Conservation (phyloP, 2,329 filamentous ascomycete species). For the Colletotrichum karsti region DNA sequence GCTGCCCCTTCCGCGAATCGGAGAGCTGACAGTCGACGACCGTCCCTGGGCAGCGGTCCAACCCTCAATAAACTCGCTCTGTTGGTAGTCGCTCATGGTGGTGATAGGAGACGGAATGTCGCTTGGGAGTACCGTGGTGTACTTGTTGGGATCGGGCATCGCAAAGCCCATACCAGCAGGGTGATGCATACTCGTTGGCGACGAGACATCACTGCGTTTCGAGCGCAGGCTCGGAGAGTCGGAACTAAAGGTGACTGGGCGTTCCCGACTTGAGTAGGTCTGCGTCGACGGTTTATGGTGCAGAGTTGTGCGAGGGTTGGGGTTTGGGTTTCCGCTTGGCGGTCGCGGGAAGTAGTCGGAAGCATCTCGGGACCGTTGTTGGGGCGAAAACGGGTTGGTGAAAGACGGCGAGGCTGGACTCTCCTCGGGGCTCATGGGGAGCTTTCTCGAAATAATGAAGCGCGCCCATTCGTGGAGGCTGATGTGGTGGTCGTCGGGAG, state of each 20-base stretch:
- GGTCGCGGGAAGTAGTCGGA: conserved; percentile 53
- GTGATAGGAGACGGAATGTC: conserved; percentile 65
- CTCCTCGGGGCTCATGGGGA: conserved; percentile 57
- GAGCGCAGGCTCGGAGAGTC: conserved; percentile 69
- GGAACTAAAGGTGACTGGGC: conserved; percentile 61
- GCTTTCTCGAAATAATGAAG: conserved; percentile 56
- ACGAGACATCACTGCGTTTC: conserved; percentile 69
- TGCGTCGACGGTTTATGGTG: conserved; percentile 59
- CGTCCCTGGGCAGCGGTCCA: conserved; percentile 69
- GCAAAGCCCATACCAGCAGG: conserved; percentile 48
- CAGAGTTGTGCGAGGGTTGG: conserved; percentile 45
- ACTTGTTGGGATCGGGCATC: conserved; percentile 53
- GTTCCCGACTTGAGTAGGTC: conserved; percentile 57
- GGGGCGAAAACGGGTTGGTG: conserved; percentile 59
- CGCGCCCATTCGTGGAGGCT: conserved; percentile 68
- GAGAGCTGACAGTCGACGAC: conserved; percentile 66
- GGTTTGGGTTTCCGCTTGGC: conserved; percentile 52
- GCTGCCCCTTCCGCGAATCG: conserved; percentile 62
- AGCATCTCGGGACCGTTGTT: conserved; percentile 44
- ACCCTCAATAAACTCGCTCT: conserved; percentile 66
- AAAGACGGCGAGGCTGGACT: conserved; percentile 64
- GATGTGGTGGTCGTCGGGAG: conserved; percentile 58
- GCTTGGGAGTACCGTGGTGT: conserved; percentile 58
- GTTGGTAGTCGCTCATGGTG: conserved; percentile 60
- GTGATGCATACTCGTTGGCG: conserved; percentile 59